Evolutionary conservation across 2,329 filamentous ascomycete species (phyloP).

Genomic region (Emergomyces orientalis): DNA sequence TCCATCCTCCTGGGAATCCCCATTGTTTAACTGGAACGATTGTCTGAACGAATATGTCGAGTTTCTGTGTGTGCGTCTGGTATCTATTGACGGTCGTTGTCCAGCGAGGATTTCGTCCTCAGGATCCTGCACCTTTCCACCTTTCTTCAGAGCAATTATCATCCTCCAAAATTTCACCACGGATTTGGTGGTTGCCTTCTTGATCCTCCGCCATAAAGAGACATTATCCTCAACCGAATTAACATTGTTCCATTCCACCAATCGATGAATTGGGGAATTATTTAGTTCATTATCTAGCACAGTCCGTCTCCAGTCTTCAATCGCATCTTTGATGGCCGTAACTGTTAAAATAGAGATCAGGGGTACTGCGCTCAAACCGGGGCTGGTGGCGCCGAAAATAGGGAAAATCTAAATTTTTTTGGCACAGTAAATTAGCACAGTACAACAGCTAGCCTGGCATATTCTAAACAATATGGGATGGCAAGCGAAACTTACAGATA

Average conservation of each 20-base stretch:
- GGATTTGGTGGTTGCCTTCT: conserved; percentile 69
- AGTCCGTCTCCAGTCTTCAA: conserved; percentile 91
- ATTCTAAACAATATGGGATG: conserved; percentile 2
- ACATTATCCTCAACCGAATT: conserved; percentile 84
- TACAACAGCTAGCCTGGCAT: conserved; percentile 18
- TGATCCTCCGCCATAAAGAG: conserved; percentile 75
- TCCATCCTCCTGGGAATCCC: conserved; percentile 32
- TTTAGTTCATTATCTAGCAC: conserved; percentile 88
- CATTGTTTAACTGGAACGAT: conserved; percentile 44
- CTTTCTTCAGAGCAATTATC: conserved; percentile 42
- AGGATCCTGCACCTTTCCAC: conserved; percentile 34
- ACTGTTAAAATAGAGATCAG: conserved; percentile 84
- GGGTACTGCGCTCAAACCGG: conserved; percentile 79
- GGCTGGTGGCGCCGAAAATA: conserved; percentile 88
- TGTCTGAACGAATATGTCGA: conserved; percentile 48
- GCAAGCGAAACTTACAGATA: conserved; percentile 59
- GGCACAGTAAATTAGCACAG: background rate
- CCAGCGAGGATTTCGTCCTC: conserved; percentile 33
- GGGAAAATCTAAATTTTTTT: conserved; percentile 64
- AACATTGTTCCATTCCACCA: conserved; percentile 84
- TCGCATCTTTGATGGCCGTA: conserved; percentile 86
- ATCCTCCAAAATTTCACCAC: conserved; percentile 48
- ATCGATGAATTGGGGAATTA: conserved; percentile 85
- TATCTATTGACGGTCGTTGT: conserved; percentile 57
- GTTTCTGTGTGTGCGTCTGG: conserved; percentile 46